Base-by-base conservation (phyloP, 768 basidiomycete genomes). In the Paxillus involutus region DNA sequence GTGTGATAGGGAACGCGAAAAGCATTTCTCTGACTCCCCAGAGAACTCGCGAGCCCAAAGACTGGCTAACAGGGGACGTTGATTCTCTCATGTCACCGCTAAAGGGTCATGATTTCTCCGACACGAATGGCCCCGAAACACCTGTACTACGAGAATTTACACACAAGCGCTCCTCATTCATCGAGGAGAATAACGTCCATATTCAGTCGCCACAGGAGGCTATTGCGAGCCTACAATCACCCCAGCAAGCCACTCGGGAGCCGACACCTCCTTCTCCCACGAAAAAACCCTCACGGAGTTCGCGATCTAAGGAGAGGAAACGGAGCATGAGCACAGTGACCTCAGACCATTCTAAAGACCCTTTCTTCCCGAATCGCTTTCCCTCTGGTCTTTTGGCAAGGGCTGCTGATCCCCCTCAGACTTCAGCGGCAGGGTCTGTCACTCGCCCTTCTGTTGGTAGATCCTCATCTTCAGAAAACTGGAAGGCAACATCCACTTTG, bases 1-100 rank as follows among this genome's bases (percentile, higher is more conserved):
- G 60, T 44, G 42, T 67, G 42, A 58, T 52, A 29, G 53, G 56
- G 35, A 35, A 51, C 35, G 39, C 59, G 9, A 29, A 45, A n/a
- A 24, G 56, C 46, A 30, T 47, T 44, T 49, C 55, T 35, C 29
- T 52, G 26, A 36, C 49, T 50, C 44, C 55, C 35, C 65, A 61
- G 29, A 65, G 56, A 46, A 66, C 45, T 47, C 71, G 60, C 60
- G 71, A 66, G 64, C 74, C 70, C 44, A 76, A 72, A 58, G 89
- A 91, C 63, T 90, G 90, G 89, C 71, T 93, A 33, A 90, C 91
- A 16, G 90, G 90, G 9, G 80, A 80, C 50, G 80, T 83, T 52
- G 76, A 79, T 42, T 71, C 76, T n/a, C 42, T 55, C 6, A 29
- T 43, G 32, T 60, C 61, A 11, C 55, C 61, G 19, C 39, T 35